phyloP scores from a whole-genome alignment of 208 protist species.

The Crithidia sp. region DNA sequence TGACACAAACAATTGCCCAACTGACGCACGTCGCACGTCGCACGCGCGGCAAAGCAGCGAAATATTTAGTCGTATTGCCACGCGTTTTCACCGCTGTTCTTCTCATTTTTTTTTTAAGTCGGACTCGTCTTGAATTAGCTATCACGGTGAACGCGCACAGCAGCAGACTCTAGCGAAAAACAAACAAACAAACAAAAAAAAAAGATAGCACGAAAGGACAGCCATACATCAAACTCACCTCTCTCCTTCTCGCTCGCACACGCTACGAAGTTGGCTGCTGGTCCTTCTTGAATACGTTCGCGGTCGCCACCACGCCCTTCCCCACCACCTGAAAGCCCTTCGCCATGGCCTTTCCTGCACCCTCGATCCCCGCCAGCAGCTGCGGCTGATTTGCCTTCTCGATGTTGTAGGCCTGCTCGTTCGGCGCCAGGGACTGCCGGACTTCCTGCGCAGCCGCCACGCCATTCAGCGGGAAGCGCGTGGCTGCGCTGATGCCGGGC shows the following conservation, averaged over 20 bases:
- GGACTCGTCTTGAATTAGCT: neutral
- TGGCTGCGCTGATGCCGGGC: conserved; percentile 52
- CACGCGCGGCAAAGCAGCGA: neutral
- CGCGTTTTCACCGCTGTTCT: neutral
- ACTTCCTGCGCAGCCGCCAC: conserved; percentile 58
- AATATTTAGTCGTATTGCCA: neutral
- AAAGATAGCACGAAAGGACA: neutral
- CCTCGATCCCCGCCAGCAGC: conserved; percentile 64
- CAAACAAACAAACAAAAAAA: conserved; percentile 4
- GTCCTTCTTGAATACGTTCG: conserved; percentile 50
- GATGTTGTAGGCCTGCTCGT: conserved; percentile 49
- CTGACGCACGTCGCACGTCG: too few species aligned
- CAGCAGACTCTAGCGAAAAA: neutral
- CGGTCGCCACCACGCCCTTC: conserved; percentile 48
- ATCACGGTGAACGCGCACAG: too few species aligned
- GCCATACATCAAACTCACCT: too few species aligned
- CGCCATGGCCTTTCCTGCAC: conserved; percentile 63
- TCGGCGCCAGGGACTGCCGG: conserved; percentile 49
- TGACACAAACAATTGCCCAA: too few species aligned
- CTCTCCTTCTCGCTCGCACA: too few species aligned
- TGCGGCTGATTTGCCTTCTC: conserved; percentile 60
- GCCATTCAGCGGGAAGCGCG: conserved; percentile 75
- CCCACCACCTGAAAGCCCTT: conserved; percentile 79
- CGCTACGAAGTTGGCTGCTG: neutral
- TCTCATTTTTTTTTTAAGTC: neutral